Base-by-base conservation (phyloP, 148 eudicot genomes). In the Limonium bicolor region DNA sequence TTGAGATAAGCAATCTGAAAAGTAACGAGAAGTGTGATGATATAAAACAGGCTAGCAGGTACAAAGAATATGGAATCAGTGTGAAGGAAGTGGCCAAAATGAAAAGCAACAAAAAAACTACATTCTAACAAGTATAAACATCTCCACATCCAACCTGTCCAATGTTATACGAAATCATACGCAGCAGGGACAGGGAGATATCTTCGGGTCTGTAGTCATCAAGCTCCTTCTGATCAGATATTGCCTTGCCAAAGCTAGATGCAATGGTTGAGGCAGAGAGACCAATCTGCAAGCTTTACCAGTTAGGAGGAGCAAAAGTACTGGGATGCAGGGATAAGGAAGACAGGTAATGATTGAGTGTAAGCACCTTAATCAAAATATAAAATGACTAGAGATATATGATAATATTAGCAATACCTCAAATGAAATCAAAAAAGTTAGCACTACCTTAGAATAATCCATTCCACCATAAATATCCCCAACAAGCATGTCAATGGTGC, bases 91-190 rank as follows among this genome's bases (percentile, higher is more conserved):
- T n/a, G n/a, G n/a, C n/a, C n/a, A n/a, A n/a, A n/a, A n/a, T n/a
- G n/a, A n/a, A n/a, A n/a, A n/a, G n/a, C n/a, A n/a, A n/a, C n/a
- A n/a, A n/a, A n/a, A n/a, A n/a, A n/a, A n/a, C n/a, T n/a, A n/a
- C n/a, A n/a, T n/a, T n/a, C n/a, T n/a, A n/a, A n/a, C n/a, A n/a
- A n/a, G n/a, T n/a, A n/a, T n/a, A n/a, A 48, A 7, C 27, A 10
- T 32, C 15, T 45, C 40, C 16, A 6, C 29, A 55, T 60, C 69
- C 53, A 35, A 78, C 97, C 95, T 90, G 97, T 20, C 97, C 97
- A 51, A 90, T 90, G 57, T 90, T 90, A 35, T 90, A 90, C 10
- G 97, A 90, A 55, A 90, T 90, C 97, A 90, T 90, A 58, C 97
- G 73, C 54, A 90, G 59, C 30, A 90, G 87, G 36, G 97, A 90